Conservation (phyloP, 140 eudicot genomes). For the Stevia rebaudiana region DNA sequence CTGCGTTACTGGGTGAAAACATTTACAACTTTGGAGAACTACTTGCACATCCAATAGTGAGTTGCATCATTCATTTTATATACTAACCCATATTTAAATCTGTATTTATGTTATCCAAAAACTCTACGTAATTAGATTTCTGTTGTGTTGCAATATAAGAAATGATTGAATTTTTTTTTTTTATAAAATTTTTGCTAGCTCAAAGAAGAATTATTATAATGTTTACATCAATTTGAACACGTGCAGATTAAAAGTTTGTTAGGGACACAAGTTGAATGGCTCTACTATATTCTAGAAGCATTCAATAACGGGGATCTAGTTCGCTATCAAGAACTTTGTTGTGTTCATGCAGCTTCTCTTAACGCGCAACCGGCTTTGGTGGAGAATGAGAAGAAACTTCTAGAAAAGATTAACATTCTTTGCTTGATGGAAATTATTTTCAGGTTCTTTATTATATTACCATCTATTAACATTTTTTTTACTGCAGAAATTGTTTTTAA, state of each 20-base stretch:
- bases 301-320: conserved; percentile 85
- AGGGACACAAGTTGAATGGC: conserved; percentile 93
- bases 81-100: not conserved
- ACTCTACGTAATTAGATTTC: not conserved
- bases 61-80: conserved; percentile 19
- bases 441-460: conserved; percentile 42
- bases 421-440: conserved; percentile 95
- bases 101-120: not conserved
- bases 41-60: conserved; percentile 95
- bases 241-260: conserved; percentile 74
- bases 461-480: not conserved
- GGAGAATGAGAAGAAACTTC: conserved; percentile 79
- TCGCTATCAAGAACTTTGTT: conserved; percentile 83
- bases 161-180: not conserved
- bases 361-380: conserved; percentile 85
- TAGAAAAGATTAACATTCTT: conserved; percentile 90
- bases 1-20: conserved; percentile 93
- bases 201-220: not conserved
- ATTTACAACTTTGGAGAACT: conserved; percentile 96
- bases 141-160: not conserved
- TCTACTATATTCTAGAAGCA: conserved; percentile 81
- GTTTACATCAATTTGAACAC: conserved; percentile 1
- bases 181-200: not conserved
- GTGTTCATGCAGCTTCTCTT: conserved; percentile 69
- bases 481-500: not conserved